A percentile compares a stretch with the other conserved stretches of the same genome.
phyloP scores from a whole-genome alignment of 2,329 filamentous ascomycete species.

The Apiospora rasikravindrae region DNA sequence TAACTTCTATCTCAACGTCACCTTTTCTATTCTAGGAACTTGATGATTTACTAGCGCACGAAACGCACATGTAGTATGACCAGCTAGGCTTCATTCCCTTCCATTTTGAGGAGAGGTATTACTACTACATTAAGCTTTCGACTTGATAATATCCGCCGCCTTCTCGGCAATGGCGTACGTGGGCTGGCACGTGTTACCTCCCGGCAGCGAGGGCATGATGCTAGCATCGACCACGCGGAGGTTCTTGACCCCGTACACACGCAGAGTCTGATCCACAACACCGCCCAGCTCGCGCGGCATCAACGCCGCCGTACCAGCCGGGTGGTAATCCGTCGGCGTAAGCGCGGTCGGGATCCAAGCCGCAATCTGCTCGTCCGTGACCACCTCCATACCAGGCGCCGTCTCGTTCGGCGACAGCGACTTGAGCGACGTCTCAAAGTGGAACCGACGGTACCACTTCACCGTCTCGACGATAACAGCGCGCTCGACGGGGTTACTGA shows the following conservation, averaged over 20 bases:
- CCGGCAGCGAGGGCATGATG: constrained; percentile 49
- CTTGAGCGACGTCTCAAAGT: constrained; percentile 44
- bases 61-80: too few relatives aligned
- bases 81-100: too few relatives aligned
- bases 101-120: too few relatives aligned
- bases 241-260: constrained; percentile 49
- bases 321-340: constrained; percentile 38
- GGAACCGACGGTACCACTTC: constrained; percentile 42
- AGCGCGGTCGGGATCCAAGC: constrained; percentile 16
- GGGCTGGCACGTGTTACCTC: constrained; percentile 49
- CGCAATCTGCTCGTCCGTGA: constrained; percentile 41
- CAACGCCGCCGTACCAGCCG: constrained; percentile 47
- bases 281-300: constrained; percentile 45
- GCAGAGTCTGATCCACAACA: constrained; percentile 45
- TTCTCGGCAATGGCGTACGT: constrained; percentile 55
- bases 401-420: constrained; percentile 37
- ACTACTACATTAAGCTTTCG: not conserved
- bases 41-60: too few relatives aligned
- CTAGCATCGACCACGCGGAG: constrained; percentile 50
- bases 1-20: too few relatives aligned
- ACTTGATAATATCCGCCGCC: constrained; percentile 26
- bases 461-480: constrained; percentile 45
- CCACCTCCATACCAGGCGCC: constrained; percentile 37
- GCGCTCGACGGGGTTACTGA: constrained; percentile 45
- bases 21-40: too few relatives aligned